phyloP scores from a whole-genome alignment of 208 protist species.

The Acanthamoeba castellanii region DNA sequence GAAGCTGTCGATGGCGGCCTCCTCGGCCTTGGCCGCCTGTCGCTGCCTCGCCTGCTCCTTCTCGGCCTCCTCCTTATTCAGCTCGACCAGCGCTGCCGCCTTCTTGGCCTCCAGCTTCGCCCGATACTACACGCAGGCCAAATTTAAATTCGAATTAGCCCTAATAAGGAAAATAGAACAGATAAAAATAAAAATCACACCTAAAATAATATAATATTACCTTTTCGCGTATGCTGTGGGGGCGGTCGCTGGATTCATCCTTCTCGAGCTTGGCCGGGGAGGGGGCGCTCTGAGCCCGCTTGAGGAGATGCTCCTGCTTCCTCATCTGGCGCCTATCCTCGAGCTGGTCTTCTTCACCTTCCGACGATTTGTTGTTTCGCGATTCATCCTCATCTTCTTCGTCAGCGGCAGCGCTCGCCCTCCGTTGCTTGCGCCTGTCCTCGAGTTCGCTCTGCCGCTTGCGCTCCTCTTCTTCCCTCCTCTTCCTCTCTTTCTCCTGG shows the following conservation, averaged over 20 bases:
- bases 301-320: conserved; percentile 21
- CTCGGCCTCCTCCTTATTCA: conserved; percentile 24
- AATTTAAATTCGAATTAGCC: background rate
- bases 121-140: background rate
- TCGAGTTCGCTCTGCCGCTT: conserved; percentile 3
- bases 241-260: background rate
- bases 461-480: background rate
- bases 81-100: background rate
- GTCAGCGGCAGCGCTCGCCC: background rate
- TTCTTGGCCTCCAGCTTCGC: conserved; percentile 40
- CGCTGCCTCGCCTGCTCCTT: background rate
- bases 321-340: background rate
- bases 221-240: background rate
- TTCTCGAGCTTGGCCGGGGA: background rate
- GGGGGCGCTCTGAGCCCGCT: conserved; percentile 1
- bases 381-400: background rate
- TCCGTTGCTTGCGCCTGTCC: background rate
- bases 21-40: conserved; percentile 7
- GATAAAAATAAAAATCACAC: too few relatives aligned
- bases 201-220: background rate
- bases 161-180: background rate
- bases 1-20: conserved; percentile 45
- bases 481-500: background rate
- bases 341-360: background rate
- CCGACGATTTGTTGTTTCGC: background rate